phyloP scores from a whole-genome alignment of 2,329 filamentous ascomycete genomes.

The Fusarium scirpi region DNA sequence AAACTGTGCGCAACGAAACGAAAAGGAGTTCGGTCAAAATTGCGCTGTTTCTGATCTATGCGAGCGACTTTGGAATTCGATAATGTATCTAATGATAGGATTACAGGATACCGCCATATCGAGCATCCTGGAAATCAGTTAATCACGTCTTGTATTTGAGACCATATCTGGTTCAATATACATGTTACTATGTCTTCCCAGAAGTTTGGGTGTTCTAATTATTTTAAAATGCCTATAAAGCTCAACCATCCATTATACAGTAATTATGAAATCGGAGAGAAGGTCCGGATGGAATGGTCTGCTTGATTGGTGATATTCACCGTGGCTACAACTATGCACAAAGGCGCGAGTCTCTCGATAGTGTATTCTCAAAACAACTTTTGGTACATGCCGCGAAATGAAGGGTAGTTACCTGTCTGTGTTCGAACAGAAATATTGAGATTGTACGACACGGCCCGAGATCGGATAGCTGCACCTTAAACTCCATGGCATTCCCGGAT shows the following conservation, averaged over 20 bases:
- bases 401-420: background rate
- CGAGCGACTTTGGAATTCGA: constrained; percentile 29
- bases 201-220: background rate
- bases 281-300: background rate
- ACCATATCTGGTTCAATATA: background rate
- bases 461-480: constrained; percentile 19
- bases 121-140: background rate
- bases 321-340: background rate
- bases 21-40: constrained; percentile 12
- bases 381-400: background rate
- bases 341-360: background rate
- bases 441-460: constrained; percentile 12
- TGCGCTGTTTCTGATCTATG: constrained; percentile 10
- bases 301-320: background rate
- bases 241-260: background rate
- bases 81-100: constrained; percentile 34
- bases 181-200: background rate
- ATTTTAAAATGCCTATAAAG: background rate
- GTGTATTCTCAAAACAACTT: background rate
- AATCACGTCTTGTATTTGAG: background rate
- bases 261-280: background rate
- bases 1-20: constrained; percentile 37
- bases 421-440: background rate
- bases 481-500: constrained; percentile 34
- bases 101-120: background rate